Evolutionary conservation across 2,329 filamentous ascomycete species (phyloP).

Genomic region (Fusarium denticulatum): DNA sequence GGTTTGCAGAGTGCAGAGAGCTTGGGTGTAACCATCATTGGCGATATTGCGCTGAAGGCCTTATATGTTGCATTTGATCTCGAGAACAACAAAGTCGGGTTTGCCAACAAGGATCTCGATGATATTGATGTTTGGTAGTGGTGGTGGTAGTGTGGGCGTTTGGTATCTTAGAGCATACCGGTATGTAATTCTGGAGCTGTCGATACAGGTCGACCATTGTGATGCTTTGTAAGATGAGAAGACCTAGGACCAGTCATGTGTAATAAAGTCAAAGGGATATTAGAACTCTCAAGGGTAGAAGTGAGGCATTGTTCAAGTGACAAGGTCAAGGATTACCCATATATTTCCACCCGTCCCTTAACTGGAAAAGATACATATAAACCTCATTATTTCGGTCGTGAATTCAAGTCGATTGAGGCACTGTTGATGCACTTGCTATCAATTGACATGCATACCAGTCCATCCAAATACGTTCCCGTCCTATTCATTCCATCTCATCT

Average conservation of each 20-base stretch:
- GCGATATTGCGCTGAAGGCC: slow-evolving; percentile 82
- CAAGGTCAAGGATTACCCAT: slow-evolving; percentile 9
- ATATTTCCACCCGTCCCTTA: slow-evolving; percentile 23
- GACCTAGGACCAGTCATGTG: slow-evolving; percentile 11
- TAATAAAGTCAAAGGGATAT: slow-evolving; percentile 3
- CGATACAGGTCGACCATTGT: slow-evolving; percentile 1
- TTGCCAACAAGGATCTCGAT: slow-evolving; percentile 56
- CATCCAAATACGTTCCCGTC: slow-evolving; percentile 16
- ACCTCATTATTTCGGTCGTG: slow-evolving; percentile 14
- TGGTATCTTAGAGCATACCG: background rate
- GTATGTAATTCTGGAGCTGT: slow-evolving; percentile 8
- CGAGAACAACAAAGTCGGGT: slow-evolving; percentile 51
- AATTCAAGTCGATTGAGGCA: slow-evolving; percentile 14
- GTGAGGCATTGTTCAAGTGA: background rate
- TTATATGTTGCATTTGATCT: slow-evolving; percentile 78
- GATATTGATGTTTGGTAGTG: slow-evolving; percentile 25
- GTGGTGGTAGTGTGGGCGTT: background rate
- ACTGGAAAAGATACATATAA: slow-evolving; percentile 36
- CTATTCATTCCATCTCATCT: slow-evolving; percentile 8
- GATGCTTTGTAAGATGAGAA: slow-evolving; percentile 12
- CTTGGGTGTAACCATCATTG: slow-evolving; percentile 71
- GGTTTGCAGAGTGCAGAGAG: slow-evolving; percentile 71
- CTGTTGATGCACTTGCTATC: slow-evolving; percentile 29
- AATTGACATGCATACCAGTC: slow-evolving; percentile 15
- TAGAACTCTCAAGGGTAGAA: background rate